Evolutionary conservation across 2,329 filamentous ascomycete species (phyloP), one percentile per base, ranked within the genome.

Genomic region (Lachnellula hyalina): DNA sequence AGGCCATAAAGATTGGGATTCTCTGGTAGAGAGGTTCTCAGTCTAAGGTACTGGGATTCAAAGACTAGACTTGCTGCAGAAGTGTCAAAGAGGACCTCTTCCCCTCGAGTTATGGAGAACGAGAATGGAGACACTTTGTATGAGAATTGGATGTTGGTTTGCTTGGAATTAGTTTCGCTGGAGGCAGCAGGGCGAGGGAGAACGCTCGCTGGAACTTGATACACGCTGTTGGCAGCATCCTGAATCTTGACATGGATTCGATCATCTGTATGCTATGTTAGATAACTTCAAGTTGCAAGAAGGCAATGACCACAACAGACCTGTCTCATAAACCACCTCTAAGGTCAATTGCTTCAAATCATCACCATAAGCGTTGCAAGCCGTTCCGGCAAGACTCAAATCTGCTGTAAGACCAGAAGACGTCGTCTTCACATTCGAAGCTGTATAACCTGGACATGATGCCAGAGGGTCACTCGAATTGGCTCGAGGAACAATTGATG

Each of bases 301-400:
- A 19, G 35, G n/a, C 32, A 28, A 9, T 9, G 25, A 8, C 46
- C 7, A 6, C 12, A 23, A 40, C 52, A 28, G 21, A 60, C 59
- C 41, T 65, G 83, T 81, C 74, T 86, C 77, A 64, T 85, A 84
- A 61, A 84, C 78, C n/a, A 85, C 83, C 7, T 76, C 69, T 50
- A 86, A 71, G 57, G 75, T 82, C 58, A 86, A 69, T 53, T 80
- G 71, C 28, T 83, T 76, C 28, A 94, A 74, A 65, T 95, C 90
- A 9, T 78, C 85, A 0, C 90, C 89, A 61, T 92, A 94, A 21
- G 83, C 80, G 69, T 93, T 87, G 75, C 90, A 93, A 6, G 85
- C 75, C 7, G 75, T 64, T 0, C 88, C 89, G 4, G 86, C 86
- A 12, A 94, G 77, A 2, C 72, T 77, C 51, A 95, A 75, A 61